A percentile compares a stretch with the other conserved stretches of the same genome.
These are phyloP conservation scores for Myriosclerotinia curreyana DNA, from an alignment of 2,329 filamentous ascomycete genomes.

Conservation along the genomic window DNA sequence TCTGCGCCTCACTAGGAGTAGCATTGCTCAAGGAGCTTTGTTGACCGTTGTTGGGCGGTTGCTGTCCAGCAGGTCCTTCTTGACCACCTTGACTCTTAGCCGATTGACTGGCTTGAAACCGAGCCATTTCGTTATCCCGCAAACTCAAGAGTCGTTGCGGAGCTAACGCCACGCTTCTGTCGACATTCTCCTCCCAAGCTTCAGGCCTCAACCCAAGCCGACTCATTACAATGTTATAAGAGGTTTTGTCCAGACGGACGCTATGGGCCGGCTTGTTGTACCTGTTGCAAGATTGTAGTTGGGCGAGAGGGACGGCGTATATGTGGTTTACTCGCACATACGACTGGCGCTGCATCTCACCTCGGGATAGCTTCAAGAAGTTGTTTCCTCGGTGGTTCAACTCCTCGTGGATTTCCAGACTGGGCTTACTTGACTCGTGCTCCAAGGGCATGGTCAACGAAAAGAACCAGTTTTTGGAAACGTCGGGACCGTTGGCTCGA, in stretches of 20 bases:
- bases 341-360: neutral
- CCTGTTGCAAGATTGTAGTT: neutral
- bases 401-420: neutral
- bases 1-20: neutral
- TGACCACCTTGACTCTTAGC: neutral
- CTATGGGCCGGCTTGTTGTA: neutral
- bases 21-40: neutral
- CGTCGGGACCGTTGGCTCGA: no score
- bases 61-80: neutral
- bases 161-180: neutral
- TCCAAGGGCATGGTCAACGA: no score
- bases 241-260: neutral
- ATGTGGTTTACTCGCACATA: slow-evolving; percentile 11
- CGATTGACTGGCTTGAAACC: neutral
- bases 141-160: neutral
- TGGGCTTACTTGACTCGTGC: no score
- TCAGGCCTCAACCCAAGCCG: neutral
- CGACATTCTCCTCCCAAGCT: neutral
- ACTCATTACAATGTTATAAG: neutral
- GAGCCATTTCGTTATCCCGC: neutral
- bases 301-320: slow-evolving; percentile 8
- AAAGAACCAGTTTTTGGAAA: no score
- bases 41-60: neutral
- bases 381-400: neutral
- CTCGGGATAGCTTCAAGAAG: neutral